Conservation (phyloP, 2,329 filamentous ascomycete species). For the Capronia americana region DNA sequence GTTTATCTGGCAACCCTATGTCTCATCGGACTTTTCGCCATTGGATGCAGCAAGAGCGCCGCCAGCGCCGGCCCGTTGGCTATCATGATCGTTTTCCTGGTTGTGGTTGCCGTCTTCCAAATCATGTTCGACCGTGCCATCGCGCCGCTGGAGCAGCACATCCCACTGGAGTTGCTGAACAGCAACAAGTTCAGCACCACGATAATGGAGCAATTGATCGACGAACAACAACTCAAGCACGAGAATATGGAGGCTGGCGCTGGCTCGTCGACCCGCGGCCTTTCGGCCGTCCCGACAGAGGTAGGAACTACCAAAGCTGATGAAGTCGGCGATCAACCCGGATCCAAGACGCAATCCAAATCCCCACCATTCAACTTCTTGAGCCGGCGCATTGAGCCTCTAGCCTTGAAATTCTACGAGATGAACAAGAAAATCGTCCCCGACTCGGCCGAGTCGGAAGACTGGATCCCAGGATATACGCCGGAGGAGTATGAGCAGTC, state of each 20-base stretch:
- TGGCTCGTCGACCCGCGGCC: slow-evolving; percentile 23
- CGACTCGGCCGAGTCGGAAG: slow-evolving; percentile 56
- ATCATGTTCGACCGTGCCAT: slow-evolving; percentile 58
- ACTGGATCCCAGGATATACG: slow-evolving; percentile 74
- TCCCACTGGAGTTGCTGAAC: slow-evolving; percentile 68
- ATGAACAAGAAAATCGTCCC: slow-evolving; percentile 65
- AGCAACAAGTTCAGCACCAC: slow-evolving; percentile 33
- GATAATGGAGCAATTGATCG: slow-evolving; percentile 28
- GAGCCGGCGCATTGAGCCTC: slow-evolving; percentile 30
- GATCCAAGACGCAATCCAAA: slow-evolving; percentile 24
- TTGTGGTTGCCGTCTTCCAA: slow-evolving; percentile 79
- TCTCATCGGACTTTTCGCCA: slow-evolving; percentile 81
- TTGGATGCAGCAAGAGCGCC: slow-evolving; percentile 55
- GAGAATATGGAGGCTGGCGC: slow-evolving; percentile 25
- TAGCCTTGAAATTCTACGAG: slow-evolving; percentile 34
- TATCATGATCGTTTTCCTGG: slow-evolving; percentile 75
- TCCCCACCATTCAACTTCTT: slow-evolving; percentile 38
- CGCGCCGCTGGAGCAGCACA: slow-evolving; percentile 62
- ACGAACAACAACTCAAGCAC: slow-evolving; percentile 33
- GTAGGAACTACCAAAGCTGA: slow-evolving; percentile 27
- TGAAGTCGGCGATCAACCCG: slow-evolving; percentile 37
- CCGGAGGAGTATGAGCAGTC: slow-evolving; percentile 68
- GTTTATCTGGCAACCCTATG: slow-evolving; percentile 84
- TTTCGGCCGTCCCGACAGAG: slow-evolving; percentile 31
- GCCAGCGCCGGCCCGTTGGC: slow-evolving; percentile 68